These are phyloP conservation scores for Drosera capensis DNA, from an alignment of 148 eudicot genomes.

Conservation along the genomic window DNA sequence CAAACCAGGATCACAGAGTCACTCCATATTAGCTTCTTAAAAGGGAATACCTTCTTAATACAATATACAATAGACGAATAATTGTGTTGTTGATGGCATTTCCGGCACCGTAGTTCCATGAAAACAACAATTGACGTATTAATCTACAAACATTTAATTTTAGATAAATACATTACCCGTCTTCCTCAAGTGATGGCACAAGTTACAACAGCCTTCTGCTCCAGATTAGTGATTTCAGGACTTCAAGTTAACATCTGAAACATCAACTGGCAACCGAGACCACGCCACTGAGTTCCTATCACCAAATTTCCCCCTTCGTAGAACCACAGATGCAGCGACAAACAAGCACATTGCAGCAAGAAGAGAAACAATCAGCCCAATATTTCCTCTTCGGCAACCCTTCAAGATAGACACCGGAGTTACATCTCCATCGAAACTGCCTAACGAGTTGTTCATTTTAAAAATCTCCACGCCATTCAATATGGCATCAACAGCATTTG, in stretches of 20 bases:
- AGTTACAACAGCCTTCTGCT: too few species aligned
- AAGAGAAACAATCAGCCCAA: slow-evolving; percentile 27
- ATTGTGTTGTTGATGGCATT: too few species aligned
- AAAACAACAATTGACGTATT: too few species aligned
- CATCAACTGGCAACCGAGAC: slow-evolving; percentile 49
- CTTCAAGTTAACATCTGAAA: slow-evolving; percentile 30
- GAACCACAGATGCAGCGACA: slow-evolving; percentile 40
- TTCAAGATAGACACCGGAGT: slow-evolving; percentile 23
- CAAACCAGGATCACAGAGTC: too few species aligned
- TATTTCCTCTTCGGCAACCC: slow-evolving; percentile 16
- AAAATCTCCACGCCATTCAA: slow-evolving; percentile 75
- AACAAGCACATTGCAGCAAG: slow-evolving; percentile 43
- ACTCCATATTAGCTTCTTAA: too few species aligned
- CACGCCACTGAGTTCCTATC: slow-evolving; percentile 30
- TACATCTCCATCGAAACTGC: slow-evolving; percentile 59
- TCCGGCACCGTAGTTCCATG: too few species aligned
- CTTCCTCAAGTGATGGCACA: too few species aligned
- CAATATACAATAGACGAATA: too few species aligned
- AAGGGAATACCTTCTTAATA: too few species aligned
- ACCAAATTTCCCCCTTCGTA: slow-evolving; percentile 31
- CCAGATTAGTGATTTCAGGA: slow-evolving; percentile 3
- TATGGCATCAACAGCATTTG: slow-evolving; percentile 43
- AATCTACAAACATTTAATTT: too few species aligned
- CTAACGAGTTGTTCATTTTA: slow-evolving; percentile 51
- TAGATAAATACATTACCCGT: too few species aligned